Conservation (phyloP, 345 rosid genomes). For the Limnanthes douglasii region DNA sequence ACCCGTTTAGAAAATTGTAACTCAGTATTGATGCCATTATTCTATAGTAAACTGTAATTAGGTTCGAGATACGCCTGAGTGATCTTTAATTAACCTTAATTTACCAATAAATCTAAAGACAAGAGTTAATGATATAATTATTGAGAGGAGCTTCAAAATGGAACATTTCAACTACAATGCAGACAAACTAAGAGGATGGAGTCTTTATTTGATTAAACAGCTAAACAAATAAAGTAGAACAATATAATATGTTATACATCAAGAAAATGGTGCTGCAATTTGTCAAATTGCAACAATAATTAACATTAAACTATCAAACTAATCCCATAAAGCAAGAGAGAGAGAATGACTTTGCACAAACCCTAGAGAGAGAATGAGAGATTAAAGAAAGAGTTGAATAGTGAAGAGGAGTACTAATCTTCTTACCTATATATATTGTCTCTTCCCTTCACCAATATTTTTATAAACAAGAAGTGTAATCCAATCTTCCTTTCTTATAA, state of each 20-base stretch:
- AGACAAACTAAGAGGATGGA: conserved; percentile 17
- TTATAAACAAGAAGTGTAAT: no score
- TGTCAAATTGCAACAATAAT: conserved; percentile 16
- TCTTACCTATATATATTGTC: conserved; percentile 30
- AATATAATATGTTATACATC: conserved; percentile 13
- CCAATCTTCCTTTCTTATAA: no score
- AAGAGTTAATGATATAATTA: background rate
- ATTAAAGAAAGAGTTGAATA: conserved; percentile 19
- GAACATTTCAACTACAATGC: conserved; percentile 21
- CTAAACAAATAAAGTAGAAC: conserved; percentile 13
- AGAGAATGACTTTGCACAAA: conserved; percentile 16
- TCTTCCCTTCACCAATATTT: no score
- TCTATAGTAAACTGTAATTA: background rate
- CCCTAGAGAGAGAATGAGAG: conserved; percentile 32
- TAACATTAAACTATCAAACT: conserved; percentile 28
- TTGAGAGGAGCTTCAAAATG: conserved; percentile 6
- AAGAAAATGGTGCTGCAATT: conserved; percentile 17
- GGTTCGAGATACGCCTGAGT: no score
- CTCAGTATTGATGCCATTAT: no score
- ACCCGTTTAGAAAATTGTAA: no score
- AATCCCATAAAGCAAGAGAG: conserved; percentile 53
- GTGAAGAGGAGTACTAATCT: conserved; percentile 15
- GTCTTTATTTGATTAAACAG: conserved; percentile 7
- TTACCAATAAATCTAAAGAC: conserved; percentile 1
- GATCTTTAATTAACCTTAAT: no score